A percentile compares a stretch with the other conserved stretches of the same genome.
Conservation (phyloP, 192 early-diverging fungal genomes). For the Dissophora globulifera region DNA sequence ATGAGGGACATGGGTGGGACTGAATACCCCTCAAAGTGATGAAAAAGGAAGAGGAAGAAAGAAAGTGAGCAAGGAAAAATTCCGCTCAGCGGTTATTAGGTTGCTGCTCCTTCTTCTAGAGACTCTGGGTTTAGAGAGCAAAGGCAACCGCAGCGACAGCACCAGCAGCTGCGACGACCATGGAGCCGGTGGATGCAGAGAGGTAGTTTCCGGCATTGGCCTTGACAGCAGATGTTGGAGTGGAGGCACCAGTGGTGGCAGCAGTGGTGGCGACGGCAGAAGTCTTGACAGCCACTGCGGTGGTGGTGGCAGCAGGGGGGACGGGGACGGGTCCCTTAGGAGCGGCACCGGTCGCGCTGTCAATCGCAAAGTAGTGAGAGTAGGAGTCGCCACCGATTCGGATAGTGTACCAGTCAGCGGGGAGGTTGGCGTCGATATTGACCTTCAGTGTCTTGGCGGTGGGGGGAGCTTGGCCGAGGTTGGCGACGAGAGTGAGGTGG, state of each 20-base stretch:
- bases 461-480: background rate
- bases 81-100: too few species aligned
- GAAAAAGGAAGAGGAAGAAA: too few species aligned
- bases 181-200: background rate
- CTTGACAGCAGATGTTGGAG: background rate
- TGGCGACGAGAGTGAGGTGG: constrained; percentile 8
- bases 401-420: constrained; percentile 44
- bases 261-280: background rate
- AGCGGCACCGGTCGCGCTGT: background rate
- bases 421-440: background rate
- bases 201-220: constrained; percentile 2
- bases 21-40: too few species aligned
- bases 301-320: background rate
- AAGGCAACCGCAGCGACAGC: constrained; percentile 11
- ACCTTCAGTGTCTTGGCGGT: background rate
- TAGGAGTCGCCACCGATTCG: constrained; percentile 20
- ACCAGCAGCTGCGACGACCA: constrained; percentile 3
- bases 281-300: background rate
- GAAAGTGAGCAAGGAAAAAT: too few species aligned
- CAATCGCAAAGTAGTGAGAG: constrained; percentile 26
- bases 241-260: background rate
- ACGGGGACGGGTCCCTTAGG: constrained; percentile 9
- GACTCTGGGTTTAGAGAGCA: background rate
- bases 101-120: too few species aligned
- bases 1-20: too few species aligned